Evolutionary conservation across 2,329 filamentous ascomycete genomes (phyloP), one percentile per base, ranked within the genome.

Genomic region (Rhinocladiella mackenziei): DNA sequence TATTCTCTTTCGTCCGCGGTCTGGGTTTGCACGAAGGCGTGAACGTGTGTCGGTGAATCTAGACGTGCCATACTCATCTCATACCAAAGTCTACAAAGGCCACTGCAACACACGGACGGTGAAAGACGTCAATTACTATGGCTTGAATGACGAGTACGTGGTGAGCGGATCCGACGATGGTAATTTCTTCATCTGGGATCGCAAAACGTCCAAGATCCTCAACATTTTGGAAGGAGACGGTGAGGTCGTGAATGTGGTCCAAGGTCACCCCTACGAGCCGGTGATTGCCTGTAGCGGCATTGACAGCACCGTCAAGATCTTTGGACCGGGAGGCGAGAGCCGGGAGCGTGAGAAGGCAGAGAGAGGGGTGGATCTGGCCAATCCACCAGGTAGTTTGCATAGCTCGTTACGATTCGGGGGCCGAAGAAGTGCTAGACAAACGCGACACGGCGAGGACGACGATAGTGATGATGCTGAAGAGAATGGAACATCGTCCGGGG

Each of bases 61-160:
- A 0, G 61, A 77, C 39, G 70, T 77, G 4, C 74, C 77, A 10
- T 80, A 77, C 55, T 70, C 67, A 13, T 65, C 75, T 2, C 76
- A 81, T 51, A 78, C 73, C 2, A 73, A 73, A 28, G 62, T 71
- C 14, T 84, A 82, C 58, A 67, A 69, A 2, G 81, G 81, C 2
- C 81, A 84, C 59, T 83, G 80, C 64, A 83, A 83, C 53, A 72
- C 81, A 39, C 74, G 78, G 52, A 83, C 79, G 1, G 79, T 84
- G 54, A 84, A 84, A 56, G 81, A 84, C 56, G 78, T 83, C 48
- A 83, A 83, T 49, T 84, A 76, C 63, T 83, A 80, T 50, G 81
- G 81, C 0, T 63, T 81, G 26, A 66, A 82, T 46, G 81, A 84
- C 55, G 80, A 84, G 57, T 84, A 83, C 51, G 78, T 84, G 8